Conservation (phyloP, 2,329 filamentous ascomycete genomes). For the Fusarium sp. region DNA sequence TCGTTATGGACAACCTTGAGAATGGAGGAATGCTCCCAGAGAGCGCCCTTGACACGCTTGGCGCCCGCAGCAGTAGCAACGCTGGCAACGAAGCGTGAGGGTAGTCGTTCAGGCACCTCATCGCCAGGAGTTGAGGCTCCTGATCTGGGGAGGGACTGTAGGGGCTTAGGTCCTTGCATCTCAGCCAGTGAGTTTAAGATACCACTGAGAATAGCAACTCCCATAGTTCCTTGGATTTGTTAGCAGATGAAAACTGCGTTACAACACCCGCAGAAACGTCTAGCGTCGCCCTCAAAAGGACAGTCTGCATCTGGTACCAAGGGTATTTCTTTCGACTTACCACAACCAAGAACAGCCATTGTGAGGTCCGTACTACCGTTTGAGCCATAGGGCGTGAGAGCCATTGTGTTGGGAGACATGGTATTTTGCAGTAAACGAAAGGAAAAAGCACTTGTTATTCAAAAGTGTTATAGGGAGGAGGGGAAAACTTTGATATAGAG, state of each 20-base stretch:
- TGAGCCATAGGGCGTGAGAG: slow-evolving; percentile 50
- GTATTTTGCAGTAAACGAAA: slow-evolving; percentile 29
- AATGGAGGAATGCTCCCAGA: slow-evolving; percentile 69
- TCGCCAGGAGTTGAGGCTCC: slow-evolving; percentile 57
- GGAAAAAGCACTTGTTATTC: slow-evolving; percentile 5
- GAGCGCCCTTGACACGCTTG: slow-evolving; percentile 72
- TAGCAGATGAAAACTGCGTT: slow-evolving; percentile 6
- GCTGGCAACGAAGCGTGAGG: slow-evolving; percentile 82
- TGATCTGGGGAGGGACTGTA: slow-evolving; percentile 53
- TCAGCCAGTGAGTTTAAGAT: slow-evolving; percentile 76
- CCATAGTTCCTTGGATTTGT: slow-evolving; percentile 77
- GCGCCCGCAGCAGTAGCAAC: slow-evolving; percentile 77
- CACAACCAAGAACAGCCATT: slow-evolving; percentile 83
- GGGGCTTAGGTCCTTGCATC: slow-evolving; percentile 58
- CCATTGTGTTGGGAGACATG: slow-evolving; percentile 44
- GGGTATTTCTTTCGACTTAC: slow-evolving; percentile 58
- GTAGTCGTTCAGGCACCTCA: slow-evolving; percentile 67
- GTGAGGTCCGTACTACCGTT: slow-evolving; percentile 64
- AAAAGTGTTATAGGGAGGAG: not conserved
- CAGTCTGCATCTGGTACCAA: not conserved
- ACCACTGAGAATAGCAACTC: slow-evolving; percentile 83
- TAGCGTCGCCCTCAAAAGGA: not conserved
- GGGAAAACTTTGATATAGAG: not conserved
- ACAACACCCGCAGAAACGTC: not conserved
- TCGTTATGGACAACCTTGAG: slow-evolving; percentile 77